Evolutionary conservation across 805 yeast genomes (phyloP).

Genomic region (Lipomyces anomalus): DNA sequence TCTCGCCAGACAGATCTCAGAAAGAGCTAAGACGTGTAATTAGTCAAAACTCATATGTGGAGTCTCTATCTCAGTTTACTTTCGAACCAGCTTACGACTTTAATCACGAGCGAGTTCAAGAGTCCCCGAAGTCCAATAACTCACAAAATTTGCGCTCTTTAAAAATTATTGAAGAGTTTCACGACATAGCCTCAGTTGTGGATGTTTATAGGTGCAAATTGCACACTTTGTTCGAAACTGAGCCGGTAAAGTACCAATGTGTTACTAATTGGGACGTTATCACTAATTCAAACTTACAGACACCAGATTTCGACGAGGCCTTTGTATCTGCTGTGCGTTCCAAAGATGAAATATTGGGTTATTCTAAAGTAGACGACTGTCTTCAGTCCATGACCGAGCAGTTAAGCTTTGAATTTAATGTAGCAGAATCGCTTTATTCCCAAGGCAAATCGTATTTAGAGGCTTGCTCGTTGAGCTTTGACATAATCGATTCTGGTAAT

Average conservation of each 20-base stretch:
- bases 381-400: slow-evolving; percentile 2
- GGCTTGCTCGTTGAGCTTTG: too few species aligned
- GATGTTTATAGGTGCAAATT: background rate
- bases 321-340: background rate
- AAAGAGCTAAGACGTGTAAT: slow-evolving; percentile 11
- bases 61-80: background rate
- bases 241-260: background rate
- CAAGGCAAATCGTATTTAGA: too few species aligned
- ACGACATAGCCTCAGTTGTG: background rate
- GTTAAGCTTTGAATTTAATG: slow-evolving; percentile 5
- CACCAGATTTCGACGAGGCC: slow-evolving; percentile 8
- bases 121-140: too few species aligned
- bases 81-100: background rate
- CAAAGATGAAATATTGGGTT: slow-evolving; percentile 6
- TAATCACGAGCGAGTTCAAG: background rate
- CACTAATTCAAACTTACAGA: too few species aligned
- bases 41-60: slow-evolving; percentile 11
- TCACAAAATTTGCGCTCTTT: too few species aligned
- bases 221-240: background rate
- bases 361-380: slow-evolving; percentile 4
- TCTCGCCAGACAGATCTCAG: background rate
- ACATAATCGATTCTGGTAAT: too few species aligned
- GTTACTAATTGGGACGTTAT: too few species aligned
- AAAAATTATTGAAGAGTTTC: background rate
- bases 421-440: too few species aligned